Base-by-base conservation (phyloP, 768 basidiomycete genomes). In the Xerocomellus intermedius region DNA sequence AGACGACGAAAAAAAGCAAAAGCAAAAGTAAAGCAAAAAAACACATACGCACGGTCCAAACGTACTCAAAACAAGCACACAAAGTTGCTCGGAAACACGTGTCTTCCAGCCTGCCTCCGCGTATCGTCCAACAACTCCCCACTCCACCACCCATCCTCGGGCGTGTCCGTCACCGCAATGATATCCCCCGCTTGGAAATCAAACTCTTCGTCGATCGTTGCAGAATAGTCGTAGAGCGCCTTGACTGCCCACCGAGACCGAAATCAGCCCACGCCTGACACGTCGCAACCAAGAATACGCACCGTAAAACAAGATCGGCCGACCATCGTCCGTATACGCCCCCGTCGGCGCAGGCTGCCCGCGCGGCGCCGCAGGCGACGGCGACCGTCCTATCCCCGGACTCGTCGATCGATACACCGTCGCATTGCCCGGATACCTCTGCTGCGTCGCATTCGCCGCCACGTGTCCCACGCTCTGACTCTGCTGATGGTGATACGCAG, bases 81-180 rank as follows among this genome's bases (percentile, higher is more conserved):
- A 73, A 91, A 93, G 68, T 93, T 93, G 72, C 90, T 92, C 51
- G 90, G 91, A 81, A 94, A 93, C 49, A 91, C 82, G 65, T 89
- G 83, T 52, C 85, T 77, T 32, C 90, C 90, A 16, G 78, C 76
- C 59, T 86, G 80, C 59, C 90, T 77, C 60, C 91, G 74, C 30
- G 78, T 76, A 61, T 91, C 89, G 57, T 91, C 88, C n/a, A 92
- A 73, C 55, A 93, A 71, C 62, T 89, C 87, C 22, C 96, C 96
- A 52, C 85, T 89, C 96, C 95, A 98, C 96, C 96, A 98, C 1
- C 96, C 96, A 64, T 97, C 95, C 63, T 94, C 94, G 5, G 94
- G 94, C 7, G 94, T 96, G 21, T 85, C 81, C 0, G 91, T 95
- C 10, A 98, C 95, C 8, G 94, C 95, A 60, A 98, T 97, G 60